Evolutionary conservation across 78 protist genomes (phyloP), one percentile per base, ranked within the genome.

Genomic region (Protostelium mycophagum): DNA sequence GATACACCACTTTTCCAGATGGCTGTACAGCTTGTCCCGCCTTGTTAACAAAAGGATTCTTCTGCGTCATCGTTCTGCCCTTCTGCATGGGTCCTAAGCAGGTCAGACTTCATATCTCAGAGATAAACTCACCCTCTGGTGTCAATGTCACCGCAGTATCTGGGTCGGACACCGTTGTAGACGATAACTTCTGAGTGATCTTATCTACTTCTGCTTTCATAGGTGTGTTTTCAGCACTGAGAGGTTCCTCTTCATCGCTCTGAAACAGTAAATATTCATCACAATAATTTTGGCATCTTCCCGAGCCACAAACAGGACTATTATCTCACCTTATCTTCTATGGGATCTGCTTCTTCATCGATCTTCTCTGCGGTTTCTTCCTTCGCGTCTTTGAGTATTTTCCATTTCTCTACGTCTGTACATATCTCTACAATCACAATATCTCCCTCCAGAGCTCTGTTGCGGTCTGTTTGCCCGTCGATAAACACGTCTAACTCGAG

Each of bases 371-470:
- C 16, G 31, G 73, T 16, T 16, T 51, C 73, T 51, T 51, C 73
- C 16, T 51, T 51, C n/a, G 16, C 36, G 86, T 85, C 86, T 16
- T 36, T 85, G 86, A 85, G 86, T 5, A 36, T 36, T 85, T 93
- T 93, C 93, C 92, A 90, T 10, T 90, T 87, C 0, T 39, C 38
- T n/a, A 88, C 91, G 86, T 91, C 91, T 0, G 39, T 85, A 0
- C 83, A 34, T 0, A 94, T 37, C 63, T 91, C 93, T 37, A 94
- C 89, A 36, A 85, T 94, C 31, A 94, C 96, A 38, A 89, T 38
- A 37, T 94, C 96, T n/a, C 93, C 86, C 73, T 91, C 83, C 84
- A 94, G 90, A 1, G 93, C 94, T 83, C 96, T 37, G 73, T 94
- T 94, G 88, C 94, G 90, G 36, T 85, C 37, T 38, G 84, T 86